Conservation (phyloP, 768 basidiomycete genomes). For the Crepidotus variabilis region DNA sequence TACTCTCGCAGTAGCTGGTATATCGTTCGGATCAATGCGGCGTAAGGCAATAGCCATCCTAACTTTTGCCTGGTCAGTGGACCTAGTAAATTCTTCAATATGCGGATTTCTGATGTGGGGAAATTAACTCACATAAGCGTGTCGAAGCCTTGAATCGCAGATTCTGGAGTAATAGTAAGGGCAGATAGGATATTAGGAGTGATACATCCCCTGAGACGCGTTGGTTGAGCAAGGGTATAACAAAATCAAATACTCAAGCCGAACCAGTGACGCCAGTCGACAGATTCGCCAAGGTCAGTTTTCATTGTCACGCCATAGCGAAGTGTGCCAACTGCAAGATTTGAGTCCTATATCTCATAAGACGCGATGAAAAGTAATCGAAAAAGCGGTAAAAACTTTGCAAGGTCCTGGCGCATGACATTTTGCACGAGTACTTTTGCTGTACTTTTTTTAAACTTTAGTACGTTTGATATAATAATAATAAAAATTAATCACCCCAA, state of each 20-base stretch:
- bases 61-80: constrained; percentile 62
- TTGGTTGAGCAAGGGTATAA: constrained; percentile 3
- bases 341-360: constrained; percentile 32
- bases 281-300: constrained; percentile 52
- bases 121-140: constrained; percentile 40
- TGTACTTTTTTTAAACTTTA: constrained; percentile 46
- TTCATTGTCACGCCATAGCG: constrained; percentile 56
- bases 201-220: constrained; percentile 61
- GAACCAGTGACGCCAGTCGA: constrained; percentile 83
- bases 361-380: background rate
- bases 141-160: constrained; percentile 46
- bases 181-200: constrained; percentile 50
- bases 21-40: constrained; percentile 52
- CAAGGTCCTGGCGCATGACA: constrained; percentile 66
- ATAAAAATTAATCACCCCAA: constrained; percentile 16
- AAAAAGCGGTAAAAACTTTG: constrained; percentile 25
- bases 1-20: constrained; percentile 43
- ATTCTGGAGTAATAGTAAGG: constrained; percentile 41
- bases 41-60: constrained; percentile 50
- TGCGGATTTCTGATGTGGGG: background rate
- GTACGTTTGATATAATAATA: background rate
- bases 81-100: constrained; percentile 27
- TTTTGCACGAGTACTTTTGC: constrained; percentile 63
- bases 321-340: constrained; percentile 51
- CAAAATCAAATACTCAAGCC: constrained; percentile 13